Evolutionary conservation across 345 rosid genomes (phyloP).

Genomic region (Ceriops tagal): DNA sequence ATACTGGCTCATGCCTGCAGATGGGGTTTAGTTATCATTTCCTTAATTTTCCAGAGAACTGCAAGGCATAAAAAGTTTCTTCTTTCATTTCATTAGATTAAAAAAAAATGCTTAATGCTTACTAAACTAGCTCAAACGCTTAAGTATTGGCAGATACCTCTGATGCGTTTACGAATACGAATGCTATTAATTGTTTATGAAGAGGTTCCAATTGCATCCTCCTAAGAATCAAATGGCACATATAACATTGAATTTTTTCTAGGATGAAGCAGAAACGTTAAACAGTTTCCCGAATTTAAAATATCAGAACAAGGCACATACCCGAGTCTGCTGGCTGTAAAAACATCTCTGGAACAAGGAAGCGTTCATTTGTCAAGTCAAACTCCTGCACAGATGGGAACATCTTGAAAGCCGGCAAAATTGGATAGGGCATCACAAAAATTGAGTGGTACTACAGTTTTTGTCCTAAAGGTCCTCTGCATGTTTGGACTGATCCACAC

Average conservation of each 20-base stretch:
- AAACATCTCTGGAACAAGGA: constrained; percentile 89
- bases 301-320: constrained; percentile 18
- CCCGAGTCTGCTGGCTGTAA: constrained; percentile 93
- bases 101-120: no score
- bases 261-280: neutral
- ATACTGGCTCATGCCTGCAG: no score
- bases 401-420: neutral
- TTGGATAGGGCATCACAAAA: constrained; percentile 4
- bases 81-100: no score
- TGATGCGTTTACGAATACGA: no score
- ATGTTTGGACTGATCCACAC: constrained; percentile 28
- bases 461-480: constrained; percentile 36
- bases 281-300: neutral
- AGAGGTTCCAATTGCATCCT: neutral
- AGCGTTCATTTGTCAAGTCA: constrained; percentile 88
- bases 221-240: neutral
- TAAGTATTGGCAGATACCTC: no score
- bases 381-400: constrained; percentile 58
- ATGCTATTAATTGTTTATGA: no score
- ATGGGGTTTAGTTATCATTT: neutral
- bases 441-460: constrained; percentile 32
- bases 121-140: no score
- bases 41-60: no score
- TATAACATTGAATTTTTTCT: neutral
- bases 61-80: no score